Evolutionary conservation across 768 basidiomycete species (phyloP).

Genomic region (Suillus placidus): DNA sequence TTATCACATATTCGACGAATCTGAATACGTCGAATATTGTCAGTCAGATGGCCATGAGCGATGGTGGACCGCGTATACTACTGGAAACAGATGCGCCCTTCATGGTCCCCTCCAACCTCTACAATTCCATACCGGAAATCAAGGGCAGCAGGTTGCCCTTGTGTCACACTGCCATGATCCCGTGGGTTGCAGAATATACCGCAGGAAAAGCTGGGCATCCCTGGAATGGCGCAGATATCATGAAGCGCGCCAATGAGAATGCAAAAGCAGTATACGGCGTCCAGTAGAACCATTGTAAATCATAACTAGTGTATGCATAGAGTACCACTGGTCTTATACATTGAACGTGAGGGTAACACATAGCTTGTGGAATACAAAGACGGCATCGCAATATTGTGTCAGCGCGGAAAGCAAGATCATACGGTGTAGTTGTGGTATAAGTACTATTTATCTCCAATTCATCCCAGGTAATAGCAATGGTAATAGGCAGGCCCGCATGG

Average conservation of each 20-base stretch:
- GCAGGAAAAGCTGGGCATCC: constrained; percentile 45
- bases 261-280: constrained; percentile 61
- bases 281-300: constrained; percentile 13
- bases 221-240: constrained; percentile 59
- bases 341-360: constrained; percentile 7
- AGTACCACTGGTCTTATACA: neutral
- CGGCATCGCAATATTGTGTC: neutral
- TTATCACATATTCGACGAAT: constrained; percentile 80
- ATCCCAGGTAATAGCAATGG: constrained; percentile 2
- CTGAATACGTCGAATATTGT: constrained; percentile 69
- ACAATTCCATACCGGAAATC: constrained; percentile 49
- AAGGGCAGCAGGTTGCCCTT: constrained; percentile 65
- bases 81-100: constrained; percentile 87
- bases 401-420: neutral
- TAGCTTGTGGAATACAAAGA: neutral
- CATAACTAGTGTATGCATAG: neutral
- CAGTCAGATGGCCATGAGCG: constrained; percentile 47
- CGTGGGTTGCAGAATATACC: constrained; percentile 82
- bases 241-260: constrained; percentile 66
- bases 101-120: constrained; percentile 82
- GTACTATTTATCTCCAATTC: neutral
- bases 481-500: neutral
- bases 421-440: neutral
- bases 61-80: constrained; percentile 43
- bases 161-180: constrained; percentile 80